Base-by-base conservation (phyloP, 768 basidiomycete species). In the Leucocoprinus leucothites region DNA sequence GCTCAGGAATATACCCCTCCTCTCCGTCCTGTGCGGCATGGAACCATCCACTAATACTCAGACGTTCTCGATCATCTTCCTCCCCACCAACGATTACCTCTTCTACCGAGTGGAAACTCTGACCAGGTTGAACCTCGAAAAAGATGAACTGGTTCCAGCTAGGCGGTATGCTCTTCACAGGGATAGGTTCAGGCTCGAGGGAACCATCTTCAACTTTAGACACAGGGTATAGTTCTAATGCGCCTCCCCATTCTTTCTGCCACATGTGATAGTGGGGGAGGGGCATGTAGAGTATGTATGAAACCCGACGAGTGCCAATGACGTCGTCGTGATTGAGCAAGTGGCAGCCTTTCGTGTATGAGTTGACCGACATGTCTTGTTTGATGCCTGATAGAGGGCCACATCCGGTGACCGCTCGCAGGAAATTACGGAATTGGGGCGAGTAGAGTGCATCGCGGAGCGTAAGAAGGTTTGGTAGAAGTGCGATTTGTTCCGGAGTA, bases 321-420 rank as follows among this genome's bases (percentile, higher is more conserved):
- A 96, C 95, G 69, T 98, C 96, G 84, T 98, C 96, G 76, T 98
- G 96, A 70, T 96, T 92, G 64, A 98, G 85, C 9, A 98, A 82
- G 71, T 98, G 94, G 68, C 88, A 97, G 43, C 94, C 92, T 58
- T 87, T 83, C 18, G 86, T 87, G 71, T 98, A 98, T 7, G 89
- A 86, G 65, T 93, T 94, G 57, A 96, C 88, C 41, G 91, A 91
- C 85, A 95, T 94, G 75, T 98, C 96, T 65, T 93, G 94, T 68
- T 94, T 96, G 41, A 77, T 80, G 48, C 94, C 94, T 25, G 91
- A 94, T 44, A 98, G 80, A 4, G 94, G 85, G 3, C 93, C 94
- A 60, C 95, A 98, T 1, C 93, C 91, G 1, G 96, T 98, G 21
- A 98, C 89, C 1, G 83, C 73, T 44, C 84, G 89, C 25, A 98